A percentile compares a stretch with the other conserved stretches of the same genome.
Conservation (phyloP, 140 eudicot genomes). For the Anethum foeniculum region DNA sequence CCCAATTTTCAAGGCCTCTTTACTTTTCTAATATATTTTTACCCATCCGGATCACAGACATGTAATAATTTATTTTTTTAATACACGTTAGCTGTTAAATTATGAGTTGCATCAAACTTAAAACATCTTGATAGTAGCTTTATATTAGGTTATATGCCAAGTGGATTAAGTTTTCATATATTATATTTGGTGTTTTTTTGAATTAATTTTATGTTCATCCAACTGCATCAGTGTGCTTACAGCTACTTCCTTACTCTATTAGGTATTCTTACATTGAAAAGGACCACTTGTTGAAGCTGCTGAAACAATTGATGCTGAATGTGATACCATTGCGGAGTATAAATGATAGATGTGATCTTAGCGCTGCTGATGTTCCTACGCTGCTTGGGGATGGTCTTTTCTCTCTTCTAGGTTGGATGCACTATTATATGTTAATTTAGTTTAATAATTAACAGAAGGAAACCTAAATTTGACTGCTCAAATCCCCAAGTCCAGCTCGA, state of each 20-base stretch:
- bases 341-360: constrained; percentile 52
- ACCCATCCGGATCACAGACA: not conserved
- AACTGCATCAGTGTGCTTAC: not conserved
- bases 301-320: constrained; percentile 63
- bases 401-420: constrained; percentile 68
- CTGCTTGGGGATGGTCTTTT: constrained; percentile 80
- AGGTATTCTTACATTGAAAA: constrained; percentile 86
- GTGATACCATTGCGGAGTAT: constrained; percentile 47
- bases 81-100: not conserved
- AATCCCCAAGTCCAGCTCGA: not conserved
- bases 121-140: not conserved
- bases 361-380: constrained; percentile 97
- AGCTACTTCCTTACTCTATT: constrained; percentile 1
- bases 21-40: not conserved
- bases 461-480: not conserved
- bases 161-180: not conserved
- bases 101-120: not conserved
- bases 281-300: constrained; percentile 83
- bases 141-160: constrained; percentile 5
- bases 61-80: not conserved
- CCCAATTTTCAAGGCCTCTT: not conserved
- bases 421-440: constrained; percentile 9
- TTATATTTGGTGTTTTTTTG: not conserved
- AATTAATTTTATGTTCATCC: not conserved
- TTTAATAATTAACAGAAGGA: not conserved